Evolutionary conservation across 1,139 yeast species (phyloP).

Genomic region (Ogataea hybrid): DNA sequence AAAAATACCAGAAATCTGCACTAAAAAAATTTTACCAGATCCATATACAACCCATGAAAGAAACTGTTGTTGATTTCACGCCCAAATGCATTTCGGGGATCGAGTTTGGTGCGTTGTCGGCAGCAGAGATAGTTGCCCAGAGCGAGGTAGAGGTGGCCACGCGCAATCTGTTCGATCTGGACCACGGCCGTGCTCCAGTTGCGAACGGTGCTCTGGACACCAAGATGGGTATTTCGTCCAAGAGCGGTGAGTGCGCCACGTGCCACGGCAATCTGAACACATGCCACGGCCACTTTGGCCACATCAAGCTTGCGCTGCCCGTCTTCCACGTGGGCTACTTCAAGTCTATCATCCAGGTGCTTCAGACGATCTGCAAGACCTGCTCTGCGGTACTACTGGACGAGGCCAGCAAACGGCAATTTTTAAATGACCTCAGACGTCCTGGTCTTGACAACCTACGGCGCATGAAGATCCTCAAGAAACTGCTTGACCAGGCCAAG

Average conservation of each 20-base stretch:
- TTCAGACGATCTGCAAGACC: conserved; percentile 89
- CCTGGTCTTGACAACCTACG: conserved; percentile 90
- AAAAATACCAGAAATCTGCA: too few relatives aligned
- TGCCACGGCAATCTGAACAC: conserved; percentile 92
- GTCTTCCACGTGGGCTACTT: conserved; percentile 98
- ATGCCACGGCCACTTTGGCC: conserved; percentile 99
- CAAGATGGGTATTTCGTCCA: conserved; percentile 91
- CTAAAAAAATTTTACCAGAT: conserved; percentile 2
- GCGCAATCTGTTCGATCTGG: conserved; percentile 87
- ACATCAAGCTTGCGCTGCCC: conserved; percentile 87
- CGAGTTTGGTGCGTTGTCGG: conserved; percentile 88
- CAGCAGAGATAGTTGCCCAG: conserved; percentile 88
- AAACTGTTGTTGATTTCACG: conserved; percentile 74
- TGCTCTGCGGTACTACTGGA: conserved; percentile 80
- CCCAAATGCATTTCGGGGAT: conserved; percentile 91
- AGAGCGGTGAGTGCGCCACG: conserved; percentile 78
- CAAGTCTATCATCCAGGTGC: conserved; percentile 82
- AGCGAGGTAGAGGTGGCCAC: conserved; percentile 93
- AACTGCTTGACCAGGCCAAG: conserved; percentile 86
- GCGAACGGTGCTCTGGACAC: conserved; percentile 87
- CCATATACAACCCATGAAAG: conserved; percentile 50
- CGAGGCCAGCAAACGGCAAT: conserved; percentile 67
- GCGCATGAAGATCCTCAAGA: conserved; percentile 84
- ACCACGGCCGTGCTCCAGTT: conserved; percentile 79
- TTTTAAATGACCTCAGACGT: conserved; percentile 71